phyloP scores from a whole-genome alignment of 176 grass and related monocot species.

The Alopecurus myosuroides region DNA sequence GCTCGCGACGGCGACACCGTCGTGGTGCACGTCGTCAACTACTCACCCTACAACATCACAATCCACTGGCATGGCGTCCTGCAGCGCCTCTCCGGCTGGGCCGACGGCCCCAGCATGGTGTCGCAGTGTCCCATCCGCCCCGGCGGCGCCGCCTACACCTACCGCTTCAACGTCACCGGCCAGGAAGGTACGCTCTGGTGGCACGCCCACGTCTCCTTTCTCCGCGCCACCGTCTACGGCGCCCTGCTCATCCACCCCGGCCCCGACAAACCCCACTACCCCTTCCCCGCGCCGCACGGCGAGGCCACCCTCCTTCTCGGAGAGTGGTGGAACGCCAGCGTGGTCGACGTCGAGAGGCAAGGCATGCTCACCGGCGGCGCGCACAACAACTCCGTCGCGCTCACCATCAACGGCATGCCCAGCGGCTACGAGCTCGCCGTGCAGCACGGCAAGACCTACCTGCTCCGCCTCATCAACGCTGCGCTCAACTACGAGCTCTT shows the following conservation, averaged over 20 bases:
- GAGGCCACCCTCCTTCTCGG: constrained; percentile 53
- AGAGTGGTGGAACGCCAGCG: constrained; percentile 54
- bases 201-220: constrained; percentile 50
- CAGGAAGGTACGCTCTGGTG: constrained; percentile 69
- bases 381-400: constrained; percentile 36
- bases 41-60: constrained; percentile 52
- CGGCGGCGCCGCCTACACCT: constrained; percentile 28
- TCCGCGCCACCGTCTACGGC: constrained; percentile 49
- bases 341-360: constrained; percentile 38
- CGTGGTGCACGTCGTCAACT: constrained; percentile 46
- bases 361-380: constrained; percentile 23
- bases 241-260: constrained; percentile 40
- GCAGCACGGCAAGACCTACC: constrained; percentile 29
- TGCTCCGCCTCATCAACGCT: constrained; percentile 65
- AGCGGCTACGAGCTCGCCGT: constrained; percentile 31
- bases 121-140: constrained; percentile 63
- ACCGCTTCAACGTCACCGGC: constrained; percentile 46
- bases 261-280: not conserved
- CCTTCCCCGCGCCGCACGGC: constrained; percentile 40
- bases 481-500: constrained; percentile 62
- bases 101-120: constrained; percentile 65
- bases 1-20: constrained; percentile 48
- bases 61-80: constrained; percentile 81
- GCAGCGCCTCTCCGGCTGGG: constrained; percentile 43
- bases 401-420: constrained; percentile 54